These are phyloP conservation scores for Cyanodermella asteris DNA, from an alignment of 2,329 filamentous ascomycete genomes.

Conservation along the genomic window DNA sequence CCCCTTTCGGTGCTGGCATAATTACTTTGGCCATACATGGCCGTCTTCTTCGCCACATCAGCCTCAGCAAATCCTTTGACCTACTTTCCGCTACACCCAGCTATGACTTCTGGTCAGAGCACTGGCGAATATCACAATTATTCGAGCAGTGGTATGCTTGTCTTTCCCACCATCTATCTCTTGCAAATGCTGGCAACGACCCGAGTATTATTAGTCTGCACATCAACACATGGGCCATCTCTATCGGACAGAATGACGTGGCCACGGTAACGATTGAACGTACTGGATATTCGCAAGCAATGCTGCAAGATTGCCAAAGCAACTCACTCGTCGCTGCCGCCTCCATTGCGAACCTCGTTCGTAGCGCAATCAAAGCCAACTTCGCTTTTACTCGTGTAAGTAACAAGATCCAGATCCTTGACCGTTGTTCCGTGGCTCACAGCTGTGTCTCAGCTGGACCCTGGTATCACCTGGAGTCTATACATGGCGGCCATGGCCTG, in stretches of 20 bases:
- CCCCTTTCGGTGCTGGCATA: neutral
- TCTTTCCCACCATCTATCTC: neutral
- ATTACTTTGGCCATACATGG: constrained; percentile 1
- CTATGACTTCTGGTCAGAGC: constrained; percentile 1
- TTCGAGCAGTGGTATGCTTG: constrained; percentile 1
- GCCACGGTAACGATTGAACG: neutral
- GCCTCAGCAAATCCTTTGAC: constrained; percentile 1
- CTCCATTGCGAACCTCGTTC: constrained; percentile 1
- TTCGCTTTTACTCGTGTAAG: constrained; percentile 1
- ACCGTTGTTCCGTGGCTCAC: neutral
- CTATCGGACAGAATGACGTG: constrained; percentile 1
- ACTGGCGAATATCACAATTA: constrained; percentile 1
- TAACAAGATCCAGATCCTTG: neutral
- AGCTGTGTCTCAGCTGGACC: neutral
- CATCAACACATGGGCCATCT: constrained; percentile 1
- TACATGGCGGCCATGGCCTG: constrained; percentile 1
- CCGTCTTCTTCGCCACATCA: constrained; percentile 1
- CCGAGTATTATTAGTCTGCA: constrained; percentile 1
- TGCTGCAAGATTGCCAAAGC: constrained; percentile 1
- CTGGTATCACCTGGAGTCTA: constrained; percentile 1
- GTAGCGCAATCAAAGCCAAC: constrained; percentile 1
- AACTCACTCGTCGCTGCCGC: constrained; percentile 1
- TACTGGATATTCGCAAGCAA: constrained; percentile 1
- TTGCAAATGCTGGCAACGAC: constrained; percentile 1
- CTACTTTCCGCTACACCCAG: constrained; percentile 1